Conservation (phyloP, 805 yeast species). For the Kuraishia floccosa region DNA sequence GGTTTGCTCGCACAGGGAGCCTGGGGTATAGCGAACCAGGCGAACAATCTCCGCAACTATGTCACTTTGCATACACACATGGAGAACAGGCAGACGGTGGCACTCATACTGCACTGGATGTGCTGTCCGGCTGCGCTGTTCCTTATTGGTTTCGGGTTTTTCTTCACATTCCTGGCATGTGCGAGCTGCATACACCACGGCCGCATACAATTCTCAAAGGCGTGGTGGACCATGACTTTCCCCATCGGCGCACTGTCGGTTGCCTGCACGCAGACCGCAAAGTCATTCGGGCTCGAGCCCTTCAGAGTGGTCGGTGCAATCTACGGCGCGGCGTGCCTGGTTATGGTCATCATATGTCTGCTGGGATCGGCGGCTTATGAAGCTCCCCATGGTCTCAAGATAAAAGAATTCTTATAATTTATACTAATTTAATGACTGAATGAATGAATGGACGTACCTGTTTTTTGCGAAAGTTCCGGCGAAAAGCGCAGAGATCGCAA, state of each 20-base stretch:
- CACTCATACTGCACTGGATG: not conserved
- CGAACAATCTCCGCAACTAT: constrained; percentile 7
- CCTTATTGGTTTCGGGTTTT: constrained; percentile 1
- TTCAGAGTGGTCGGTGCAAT: constrained; percentile 55
- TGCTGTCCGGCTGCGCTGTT: constrained; percentile 1
- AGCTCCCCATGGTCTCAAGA: too few species aligned
- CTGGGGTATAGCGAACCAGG: constrained; percentile 40
- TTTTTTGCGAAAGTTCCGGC: too few species aligned
- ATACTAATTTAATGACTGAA: too few species aligned
- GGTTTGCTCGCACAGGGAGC: constrained; percentile 87
- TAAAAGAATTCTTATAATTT: too few species aligned
- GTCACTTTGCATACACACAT: not conserved
- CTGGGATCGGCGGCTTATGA: constrained; percentile 19
- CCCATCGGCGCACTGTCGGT: constrained; percentile 78
- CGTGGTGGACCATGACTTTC: constrained; percentile 84
- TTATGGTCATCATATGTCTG: constrained; percentile 32
- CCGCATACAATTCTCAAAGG: constrained; percentile 28
- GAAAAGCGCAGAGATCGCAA: too few species aligned
- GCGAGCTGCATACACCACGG: not conserved
- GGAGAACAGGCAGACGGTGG: not conserved
- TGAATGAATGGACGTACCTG: too few species aligned
- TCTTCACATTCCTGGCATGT: constrained; percentile 1
- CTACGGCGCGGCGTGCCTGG: constrained; percentile 41
- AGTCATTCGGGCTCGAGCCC: constrained; percentile 34
- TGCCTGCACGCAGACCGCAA: constrained; percentile 41